Conservation (phyloP, 495 filamentous ascomycete genomes). For the Lophium mytilinum region DNA sequence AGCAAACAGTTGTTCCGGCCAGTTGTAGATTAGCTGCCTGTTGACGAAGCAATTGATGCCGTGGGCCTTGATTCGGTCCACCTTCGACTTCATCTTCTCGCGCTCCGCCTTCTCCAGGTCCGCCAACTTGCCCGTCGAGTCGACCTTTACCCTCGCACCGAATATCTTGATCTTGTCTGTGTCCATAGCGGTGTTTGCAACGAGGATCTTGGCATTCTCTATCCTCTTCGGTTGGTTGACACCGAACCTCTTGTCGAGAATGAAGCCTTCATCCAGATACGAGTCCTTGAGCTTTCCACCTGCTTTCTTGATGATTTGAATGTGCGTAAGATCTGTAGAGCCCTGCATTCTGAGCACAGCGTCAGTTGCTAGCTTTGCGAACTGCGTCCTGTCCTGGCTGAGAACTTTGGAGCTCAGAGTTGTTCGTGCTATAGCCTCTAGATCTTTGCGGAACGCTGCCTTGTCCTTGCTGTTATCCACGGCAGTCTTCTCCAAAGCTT, state of each 20-base stretch:
- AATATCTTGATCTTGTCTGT: conserved; percentile 99
- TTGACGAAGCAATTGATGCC: conserved; percentile 99
- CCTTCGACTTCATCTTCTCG: conserved; percentile 98
- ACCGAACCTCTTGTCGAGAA: conserved; percentile 96
- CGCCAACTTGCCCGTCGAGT: conserved; percentile 88
- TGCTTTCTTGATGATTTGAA: conserved; percentile 99
- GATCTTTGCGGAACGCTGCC: conserved; percentile 78
- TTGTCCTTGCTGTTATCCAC: conserved; percentile 80
- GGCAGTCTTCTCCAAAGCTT: conserved; percentile 72
- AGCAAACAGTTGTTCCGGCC: conserved; percentile 97
- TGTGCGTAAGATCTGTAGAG: conserved; percentile 91
- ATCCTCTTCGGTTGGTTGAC: conserved; percentile 96
- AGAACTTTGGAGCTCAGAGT: conserved; percentile 97
- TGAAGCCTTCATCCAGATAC: conserved; percentile 96
- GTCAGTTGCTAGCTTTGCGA: conserved; percentile 83
- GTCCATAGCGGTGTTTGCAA: conserved; percentile 98
- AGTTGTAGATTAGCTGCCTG: conserved; percentile 98
- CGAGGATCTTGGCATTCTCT: conserved; percentile 95
- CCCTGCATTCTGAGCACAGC: conserved; percentile 85
- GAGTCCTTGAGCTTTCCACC: conserved; percentile 95
- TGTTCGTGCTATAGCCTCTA: conserved; percentile 86
- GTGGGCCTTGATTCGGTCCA: conserved; percentile 96
- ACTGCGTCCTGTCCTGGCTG: conserved; percentile 86
- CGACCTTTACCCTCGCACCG: conserved; percentile 89
- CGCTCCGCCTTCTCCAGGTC: conserved; percentile 96